phyloP scores from a whole-genome alignment of 2,329 filamentous ascomycete species.

The Immersiporthe knoxdaviesiana region DNA sequence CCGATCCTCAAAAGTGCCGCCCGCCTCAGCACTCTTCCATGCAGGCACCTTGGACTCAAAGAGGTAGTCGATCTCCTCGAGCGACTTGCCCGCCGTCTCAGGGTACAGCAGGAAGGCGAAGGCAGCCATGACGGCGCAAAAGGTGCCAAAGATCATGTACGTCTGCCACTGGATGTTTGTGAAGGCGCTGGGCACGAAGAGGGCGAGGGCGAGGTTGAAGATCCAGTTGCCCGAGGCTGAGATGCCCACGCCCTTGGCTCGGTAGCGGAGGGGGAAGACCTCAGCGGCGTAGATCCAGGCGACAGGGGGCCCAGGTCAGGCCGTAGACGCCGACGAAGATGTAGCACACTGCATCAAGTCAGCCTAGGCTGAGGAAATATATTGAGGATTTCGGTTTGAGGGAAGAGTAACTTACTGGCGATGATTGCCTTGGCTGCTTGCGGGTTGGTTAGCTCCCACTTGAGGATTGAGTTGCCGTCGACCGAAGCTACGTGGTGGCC shows the following conservation, averaged over 20 bases:
- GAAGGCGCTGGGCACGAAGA: constrained; percentile 51
- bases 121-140: constrained; percentile 53
- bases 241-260: constrained; percentile 58
- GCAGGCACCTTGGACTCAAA: constrained; percentile 42
- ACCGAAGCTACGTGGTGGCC: constrained; percentile 49
- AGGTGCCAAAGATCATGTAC: constrained; percentile 57
- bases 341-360: constrained; percentile 37
- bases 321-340: constrained; percentile 47
- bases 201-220: constrained; percentile 54
- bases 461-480: constrained; percentile 48
- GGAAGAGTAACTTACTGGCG: constrained; percentile 42
- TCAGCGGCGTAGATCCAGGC: constrained; percentile 40
- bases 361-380: not conserved
- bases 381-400: not conserved
- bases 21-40: constrained; percentile 21
- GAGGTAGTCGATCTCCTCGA: constrained; percentile 57
- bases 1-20: constrained; percentile 25
- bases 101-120: constrained; percentile 60
- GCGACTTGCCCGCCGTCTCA: constrained; percentile 58
- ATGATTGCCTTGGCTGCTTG: constrained; percentile 53
- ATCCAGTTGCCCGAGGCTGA: constrained; percentile 55
- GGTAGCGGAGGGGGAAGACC: constrained; percentile 50
- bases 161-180: constrained; percentile 53
- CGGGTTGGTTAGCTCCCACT: constrained; percentile 49
- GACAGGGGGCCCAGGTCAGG: constrained; percentile 39